Conservation (phyloP, 257 asterid species). For the Solanum neorickii region DNA sequence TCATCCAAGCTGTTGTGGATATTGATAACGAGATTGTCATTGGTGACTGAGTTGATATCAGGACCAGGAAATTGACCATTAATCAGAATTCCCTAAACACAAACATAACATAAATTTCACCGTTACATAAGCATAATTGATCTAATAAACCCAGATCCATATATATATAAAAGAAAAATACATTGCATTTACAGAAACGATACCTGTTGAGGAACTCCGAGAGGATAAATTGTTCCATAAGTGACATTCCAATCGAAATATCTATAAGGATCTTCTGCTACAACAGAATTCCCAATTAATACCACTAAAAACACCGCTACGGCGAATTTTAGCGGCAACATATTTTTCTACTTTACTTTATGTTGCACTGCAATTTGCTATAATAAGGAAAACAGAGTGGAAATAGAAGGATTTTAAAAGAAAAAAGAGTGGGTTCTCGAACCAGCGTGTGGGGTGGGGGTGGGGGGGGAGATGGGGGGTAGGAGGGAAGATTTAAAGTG, state of each 20-base stretch:
- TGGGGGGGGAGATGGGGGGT: background rate
- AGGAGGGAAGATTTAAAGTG: conserved; percentile 16
- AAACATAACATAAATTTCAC: background rate
- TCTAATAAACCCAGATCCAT: background rate
- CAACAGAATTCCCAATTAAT: conserved; percentile 16
- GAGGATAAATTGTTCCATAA: conserved; percentile 59
- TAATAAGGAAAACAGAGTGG: background rate
- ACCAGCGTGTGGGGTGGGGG: background rate
- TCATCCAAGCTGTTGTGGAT: conserved; percentile 73
- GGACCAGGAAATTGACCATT: conserved; percentile 97
- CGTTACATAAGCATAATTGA: background rate
- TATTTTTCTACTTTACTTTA: background rate
- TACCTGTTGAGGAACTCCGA: conserved; percentile 71
- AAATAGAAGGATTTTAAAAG: background rate
- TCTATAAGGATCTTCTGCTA: conserved; percentile 72
- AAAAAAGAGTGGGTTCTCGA: background rate
- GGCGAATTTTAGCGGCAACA: conserved; percentile 35
- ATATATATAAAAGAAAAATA: too few species aligned
- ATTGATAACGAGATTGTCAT: conserved; percentile 69
- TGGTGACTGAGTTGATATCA: conserved; percentile 71
- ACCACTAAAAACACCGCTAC: conserved; percentile 6
- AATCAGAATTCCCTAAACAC: conserved; percentile 69
- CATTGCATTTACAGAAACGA: background rate
- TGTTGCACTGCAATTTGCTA: background rate
- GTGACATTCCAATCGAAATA: conserved; percentile 76